Percentiles rank a stretch among this genome's conserved stretches.
Evolutionary conservation across 2,329 filamentous ascomycete species (phyloP).

Genomic region (Venturia effusa): DNA sequence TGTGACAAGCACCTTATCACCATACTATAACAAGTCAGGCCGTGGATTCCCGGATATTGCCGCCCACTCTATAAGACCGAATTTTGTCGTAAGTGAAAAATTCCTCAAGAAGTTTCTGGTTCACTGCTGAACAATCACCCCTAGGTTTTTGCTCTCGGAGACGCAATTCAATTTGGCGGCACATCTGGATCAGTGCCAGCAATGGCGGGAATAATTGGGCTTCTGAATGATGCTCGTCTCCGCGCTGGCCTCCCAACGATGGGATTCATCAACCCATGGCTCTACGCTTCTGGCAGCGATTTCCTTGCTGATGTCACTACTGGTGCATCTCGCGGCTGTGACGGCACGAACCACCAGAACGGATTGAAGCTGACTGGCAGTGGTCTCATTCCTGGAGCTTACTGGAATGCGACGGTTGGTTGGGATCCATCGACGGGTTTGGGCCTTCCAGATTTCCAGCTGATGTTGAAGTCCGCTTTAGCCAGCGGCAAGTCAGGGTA

Average conservation of each 20-base stretch:
- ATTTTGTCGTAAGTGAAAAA: background rate
- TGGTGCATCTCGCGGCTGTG: slow-evolving; percentile 1
- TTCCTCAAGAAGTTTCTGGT: too few species aligned
- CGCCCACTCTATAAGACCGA: background rate
- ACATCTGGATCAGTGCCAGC: slow-evolving; percentile 28
- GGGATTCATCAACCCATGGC: slow-evolving; percentile 46
- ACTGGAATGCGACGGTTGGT: slow-evolving; percentile 31
- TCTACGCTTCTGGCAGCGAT: slow-evolving; percentile 28
- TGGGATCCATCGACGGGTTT: slow-evolving; percentile 40
- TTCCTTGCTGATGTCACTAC: slow-evolving; percentile 18
- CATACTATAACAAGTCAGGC: background rate
- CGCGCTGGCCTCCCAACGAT: slow-evolving; percentile 32
- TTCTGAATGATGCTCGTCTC: slow-evolving; percentile 48
- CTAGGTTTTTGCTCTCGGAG: background rate
- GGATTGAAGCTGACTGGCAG: background rate
- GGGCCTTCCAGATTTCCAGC: slow-evolving; percentile 37
- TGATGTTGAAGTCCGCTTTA: slow-evolving; percentile 19
- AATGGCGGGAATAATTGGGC: slow-evolving; percentile 42
- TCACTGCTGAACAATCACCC: background rate
- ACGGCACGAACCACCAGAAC: background rate
- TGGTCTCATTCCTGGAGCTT: slow-evolving; percentile 19
- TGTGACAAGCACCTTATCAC: background rate
- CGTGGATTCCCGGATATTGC: slow-evolving; percentile 12
- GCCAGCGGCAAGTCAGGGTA: too few species aligned
- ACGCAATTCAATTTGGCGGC: background rate